Percentiles rank a stretch among this genome's conserved stretches.
Conservation (phyloP, 1,139 yeast species). For the Saccharomyces hybrid region DNA sequence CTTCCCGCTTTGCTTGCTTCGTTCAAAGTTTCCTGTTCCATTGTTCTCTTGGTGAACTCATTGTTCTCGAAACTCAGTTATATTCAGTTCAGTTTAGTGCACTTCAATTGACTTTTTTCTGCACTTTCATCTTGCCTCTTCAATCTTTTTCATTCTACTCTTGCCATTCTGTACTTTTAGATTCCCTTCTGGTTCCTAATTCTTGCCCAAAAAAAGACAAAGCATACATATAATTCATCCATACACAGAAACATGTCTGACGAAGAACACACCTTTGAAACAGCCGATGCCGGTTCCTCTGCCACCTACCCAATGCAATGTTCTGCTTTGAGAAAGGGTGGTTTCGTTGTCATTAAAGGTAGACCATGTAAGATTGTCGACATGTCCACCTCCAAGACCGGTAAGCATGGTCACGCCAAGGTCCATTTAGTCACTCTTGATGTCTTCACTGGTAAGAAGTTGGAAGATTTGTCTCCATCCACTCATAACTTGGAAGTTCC, state of each 20-base stretch:
- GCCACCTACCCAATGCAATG: conserved; percentile 98
- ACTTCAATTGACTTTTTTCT: not conserved
- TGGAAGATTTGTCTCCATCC: conserved; percentile 99
- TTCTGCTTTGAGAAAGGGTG: conserved; percentile 99
- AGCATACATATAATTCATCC: not conserved
- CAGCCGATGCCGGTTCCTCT: conserved; percentile 99
- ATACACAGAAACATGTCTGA: conserved; percentile 51
- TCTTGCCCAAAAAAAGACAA: not conserved
- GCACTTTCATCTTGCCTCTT: not conserved
- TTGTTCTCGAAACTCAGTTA: not conserved
- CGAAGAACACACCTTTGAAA: conserved; percentile 88
- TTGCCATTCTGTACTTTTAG: not conserved
- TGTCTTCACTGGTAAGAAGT: conserved; percentile 98
- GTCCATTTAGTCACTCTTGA: conserved; percentile 98
- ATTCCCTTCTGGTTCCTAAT: not conserved
- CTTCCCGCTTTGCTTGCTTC: not conserved
- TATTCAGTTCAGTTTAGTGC: not conserved
- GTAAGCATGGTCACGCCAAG: conserved; percentile 99
- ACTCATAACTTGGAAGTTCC: conserved; percentile 99
- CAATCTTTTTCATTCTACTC: not conserved
- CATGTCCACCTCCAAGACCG: conserved; percentile 99
- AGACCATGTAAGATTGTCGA: conserved; percentile 99
- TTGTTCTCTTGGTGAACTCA: not conserved
- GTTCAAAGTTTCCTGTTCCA: not conserved
- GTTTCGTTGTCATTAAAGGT: conserved; percentile 96